Base-by-base conservation (phyloP, 1,284 basidiomycete species). In the Cryptococcus neoformans region DNA sequence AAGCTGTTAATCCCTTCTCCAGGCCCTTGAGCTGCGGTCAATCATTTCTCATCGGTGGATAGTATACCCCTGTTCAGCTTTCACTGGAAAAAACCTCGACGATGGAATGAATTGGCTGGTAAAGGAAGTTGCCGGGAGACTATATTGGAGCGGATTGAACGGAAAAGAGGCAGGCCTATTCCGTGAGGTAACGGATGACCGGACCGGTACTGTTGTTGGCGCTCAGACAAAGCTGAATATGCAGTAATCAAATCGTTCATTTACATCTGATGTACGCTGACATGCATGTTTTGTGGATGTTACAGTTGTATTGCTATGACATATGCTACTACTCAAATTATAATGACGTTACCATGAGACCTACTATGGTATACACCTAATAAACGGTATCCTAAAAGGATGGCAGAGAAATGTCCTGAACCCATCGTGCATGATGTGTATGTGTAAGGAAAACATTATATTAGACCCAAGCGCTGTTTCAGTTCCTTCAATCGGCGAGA, bases 81-180 rank as follows among this genome's bases (percentile, higher is more conserved):
- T 92, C 53, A 93, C 90, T 0, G 95, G 94, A 35, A 21, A 84
- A 55, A 92, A 95, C 67, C 81, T 98, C 10, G 81, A 90, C 6
- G 81, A 85, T 56, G 95, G 94, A 12, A 82, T 98, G 42, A 87
- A 96, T 73, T 99, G 95, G 95, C 84, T 92, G n/a, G 90, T 97
- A 8, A 82, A 85, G 44, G 92, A 97, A 67, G 88, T 98, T 49
- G 92, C 90, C 3, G 83, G 84, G 41, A 81, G 92, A 65, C 64
- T 78, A 38, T 78, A 78, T 58, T 78, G 74, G 74, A 66, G 53
- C 47, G 73, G 69, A 0, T 44, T 62, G 10, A 50, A 28, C 47
- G 21, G 38, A 16, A 41, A 36, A 38, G 44, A 21, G 21, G 21
- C 21, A 21, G 21, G 21, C 21, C 21, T 21, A 21, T 21, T 11